Evolutionary conservation across 2,329 filamentous ascomycete genomes (phyloP).

Genomic region (Colletotrichum tropicicola): DNA sequence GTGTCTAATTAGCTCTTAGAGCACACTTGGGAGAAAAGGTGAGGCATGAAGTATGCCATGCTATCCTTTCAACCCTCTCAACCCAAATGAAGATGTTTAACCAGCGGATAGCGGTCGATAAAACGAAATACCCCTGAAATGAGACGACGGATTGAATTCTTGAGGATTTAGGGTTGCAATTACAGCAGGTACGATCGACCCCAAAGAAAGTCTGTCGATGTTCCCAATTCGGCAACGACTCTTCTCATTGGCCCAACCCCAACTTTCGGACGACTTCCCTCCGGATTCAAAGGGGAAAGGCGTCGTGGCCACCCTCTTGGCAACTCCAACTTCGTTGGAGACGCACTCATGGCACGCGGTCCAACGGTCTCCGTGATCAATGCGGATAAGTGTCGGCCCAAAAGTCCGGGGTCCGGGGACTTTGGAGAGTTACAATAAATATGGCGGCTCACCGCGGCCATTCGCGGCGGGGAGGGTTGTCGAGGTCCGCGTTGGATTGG

Average conservation of each 20-base stretch:
- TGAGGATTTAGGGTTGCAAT: neutral
- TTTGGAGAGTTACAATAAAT: constrained; percentile 9
- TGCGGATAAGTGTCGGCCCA: neutral
- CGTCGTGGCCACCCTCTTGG: neutral
- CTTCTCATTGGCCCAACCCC: constrained; percentile 14
- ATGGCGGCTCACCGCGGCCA: neutral
- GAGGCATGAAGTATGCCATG: no score
- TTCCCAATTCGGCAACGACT: neutral
- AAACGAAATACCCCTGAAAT: no score
- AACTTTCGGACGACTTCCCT: constrained; percentile 5
- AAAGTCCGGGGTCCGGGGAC: neutral
- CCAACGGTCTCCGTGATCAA: constrained; percentile 23
- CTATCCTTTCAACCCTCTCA: no score
- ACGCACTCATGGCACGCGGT: constrained; percentile 13
- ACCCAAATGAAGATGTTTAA: no score
- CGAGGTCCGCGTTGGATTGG: neutral
- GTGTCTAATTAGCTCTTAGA: no score
- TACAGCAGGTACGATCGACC: constrained; percentile 15
- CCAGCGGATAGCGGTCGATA: no score
- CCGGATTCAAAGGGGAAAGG: constrained; percentile 12
- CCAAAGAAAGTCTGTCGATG: neutral
- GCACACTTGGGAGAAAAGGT: no score
- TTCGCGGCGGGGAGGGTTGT: neutral
- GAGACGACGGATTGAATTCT: neutral
- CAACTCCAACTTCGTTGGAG: constrained; percentile 11